A percentile compares a stretch with the other conserved stretches of the same genome.
phyloP scores from a whole-genome alignment of 345 rosid genomes.

The Eucalyptus cladocalyx region DNA sequence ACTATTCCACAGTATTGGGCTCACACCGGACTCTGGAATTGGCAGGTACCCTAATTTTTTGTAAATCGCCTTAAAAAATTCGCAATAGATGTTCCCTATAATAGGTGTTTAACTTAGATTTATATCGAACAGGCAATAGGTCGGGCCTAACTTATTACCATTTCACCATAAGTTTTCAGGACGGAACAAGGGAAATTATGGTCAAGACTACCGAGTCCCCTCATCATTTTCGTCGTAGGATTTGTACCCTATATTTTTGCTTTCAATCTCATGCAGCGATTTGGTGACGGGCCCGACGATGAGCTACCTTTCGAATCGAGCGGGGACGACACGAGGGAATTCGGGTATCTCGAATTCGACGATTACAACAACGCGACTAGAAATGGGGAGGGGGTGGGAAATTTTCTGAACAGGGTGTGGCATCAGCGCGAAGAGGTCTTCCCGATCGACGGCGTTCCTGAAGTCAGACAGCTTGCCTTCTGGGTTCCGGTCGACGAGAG shows the following conservation, averaged over 20 bases:
- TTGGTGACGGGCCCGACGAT: constrained; percentile 42
- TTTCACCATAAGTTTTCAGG: not conserved
- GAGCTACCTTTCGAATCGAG: constrained; percentile 44
- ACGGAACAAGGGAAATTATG: not conserved
- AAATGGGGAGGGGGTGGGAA: not conserved
- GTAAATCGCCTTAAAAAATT: not conserved
- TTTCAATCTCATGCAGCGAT: constrained; percentile 12
- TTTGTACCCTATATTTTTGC: not conserved
- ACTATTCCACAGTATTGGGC: constrained; percentile 63
- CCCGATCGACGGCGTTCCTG: constrained; percentile 52
- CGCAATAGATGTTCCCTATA: not conserved
- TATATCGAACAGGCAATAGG: not conserved
- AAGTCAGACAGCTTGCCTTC: constrained; percentile 44
- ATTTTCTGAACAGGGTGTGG: constrained; percentile 51
- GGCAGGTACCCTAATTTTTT: constrained; percentile 29
- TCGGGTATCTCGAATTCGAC: constrained; percentile 40
- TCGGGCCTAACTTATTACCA: not conserved
- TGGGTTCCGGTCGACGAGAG: constrained; percentile 54
- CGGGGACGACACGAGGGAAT: constrained; percentile 55
- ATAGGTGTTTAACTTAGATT: not conserved
- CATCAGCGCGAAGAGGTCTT: constrained; percentile 76
- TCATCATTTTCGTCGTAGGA: not conserved
- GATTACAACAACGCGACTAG: constrained; percentile 3
- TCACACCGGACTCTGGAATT: constrained; percentile 66
- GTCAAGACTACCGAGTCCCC: not conserved